These are phyloP conservation scores for Nothophoma quercina DNA, from an alignment of 2,329 filamentous ascomycete genomes.

Conservation along the genomic window DNA sequence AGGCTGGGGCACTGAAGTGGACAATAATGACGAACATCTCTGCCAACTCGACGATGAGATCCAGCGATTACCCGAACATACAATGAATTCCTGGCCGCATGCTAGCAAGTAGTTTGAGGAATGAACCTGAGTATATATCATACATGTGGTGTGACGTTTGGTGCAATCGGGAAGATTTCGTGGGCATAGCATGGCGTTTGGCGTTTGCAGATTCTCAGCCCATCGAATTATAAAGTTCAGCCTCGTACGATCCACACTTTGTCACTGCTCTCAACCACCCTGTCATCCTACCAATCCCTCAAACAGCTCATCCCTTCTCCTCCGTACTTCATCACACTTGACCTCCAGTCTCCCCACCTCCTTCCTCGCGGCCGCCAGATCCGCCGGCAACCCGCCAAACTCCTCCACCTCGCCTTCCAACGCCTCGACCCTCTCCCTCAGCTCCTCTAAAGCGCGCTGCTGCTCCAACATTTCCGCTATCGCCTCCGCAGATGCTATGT, in stretches of 20 bases:
- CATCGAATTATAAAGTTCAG: too few species aligned
- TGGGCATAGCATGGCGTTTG: too few species aligned
- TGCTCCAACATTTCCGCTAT: constrained; percentile 66
- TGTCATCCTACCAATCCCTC: constrained; percentile 69
- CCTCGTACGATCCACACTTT: constrained; percentile 33
- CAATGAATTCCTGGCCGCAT: constrained; percentile 34
- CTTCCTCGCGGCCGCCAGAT: constrained; percentile 71
- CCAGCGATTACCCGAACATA: constrained; percentile 34
- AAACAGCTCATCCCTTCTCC: constrained; percentile 75
- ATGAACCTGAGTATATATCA: constrained; percentile 17
- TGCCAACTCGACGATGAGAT: constrained; percentile 33
- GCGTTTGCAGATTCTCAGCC: too few species aligned
- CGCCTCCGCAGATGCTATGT: constrained; percentile 57
- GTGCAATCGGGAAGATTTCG: too few species aligned
- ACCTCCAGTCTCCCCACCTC: constrained; percentile 72
- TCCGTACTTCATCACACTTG: constrained; percentile 68
- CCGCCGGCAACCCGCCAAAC: constrained; percentile 76
- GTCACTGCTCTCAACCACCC: background rate
- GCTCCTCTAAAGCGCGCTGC: constrained; percentile 66
- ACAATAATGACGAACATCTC: constrained; percentile 39
- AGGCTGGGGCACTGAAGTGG: constrained; percentile 28
- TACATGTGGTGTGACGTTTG: too few species aligned
- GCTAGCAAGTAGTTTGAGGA: constrained; percentile 33
- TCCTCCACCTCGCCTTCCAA: constrained; percentile 69
- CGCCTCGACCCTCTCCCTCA: constrained; percentile 65